Percentiles rank a stretch among this genome's conserved stretches.
Evolutionary conservation across 164 flowering plant species (phyloP).

Genomic region (Dillenia suffruticosa): DNA sequence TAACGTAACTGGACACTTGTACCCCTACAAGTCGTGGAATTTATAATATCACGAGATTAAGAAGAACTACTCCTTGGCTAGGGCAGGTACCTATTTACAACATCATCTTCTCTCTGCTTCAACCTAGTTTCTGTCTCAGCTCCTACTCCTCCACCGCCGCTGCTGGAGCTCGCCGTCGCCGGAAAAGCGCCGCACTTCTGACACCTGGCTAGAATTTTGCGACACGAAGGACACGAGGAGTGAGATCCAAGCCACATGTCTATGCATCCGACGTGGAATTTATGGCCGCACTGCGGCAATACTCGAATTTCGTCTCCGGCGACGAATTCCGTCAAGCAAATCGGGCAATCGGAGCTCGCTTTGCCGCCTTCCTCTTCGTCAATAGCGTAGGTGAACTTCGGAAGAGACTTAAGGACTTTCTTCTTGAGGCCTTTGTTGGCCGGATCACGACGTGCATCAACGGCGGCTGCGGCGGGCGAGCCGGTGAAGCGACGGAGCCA

Average conservation of each 20-base stretch:
- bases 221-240: slow-evolving; percentile 86
- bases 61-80: slow-evolving; percentile 9
- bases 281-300: slow-evolving; percentile 85
- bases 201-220: slow-evolving; percentile 54
- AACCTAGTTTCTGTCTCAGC: slow-evolving; percentile 18
- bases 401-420: slow-evolving; percentile 67
- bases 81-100: slow-evolving; percentile 35
- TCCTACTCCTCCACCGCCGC: background rate
- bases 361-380: slow-evolving; percentile 17
- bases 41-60: too few relatives aligned
- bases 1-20: too few relatives aligned
- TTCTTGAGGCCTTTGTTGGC: slow-evolving; percentile 84
- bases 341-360: slow-evolving; percentile 56
- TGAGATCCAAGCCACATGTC: slow-evolving; percentile 83
- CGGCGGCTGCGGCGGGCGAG: slow-evolving; percentile 2
- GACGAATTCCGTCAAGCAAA: slow-evolving; percentile 76
- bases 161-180: slow-evolving; percentile 9
- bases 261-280: slow-evolving; percentile 76
- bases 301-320: slow-evolving; percentile 73
- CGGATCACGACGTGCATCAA: slow-evolving; percentile 10
- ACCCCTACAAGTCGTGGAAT: too few relatives aligned
- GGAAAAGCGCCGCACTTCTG: slow-evolving; percentile 55
- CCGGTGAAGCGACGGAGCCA: slow-evolving; percentile 63
- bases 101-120: slow-evolving; percentile 33
- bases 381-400: slow-evolving; percentile 34